phyloP scores from a whole-genome alignment of 2,329 filamentous ascomycete genomes.

The Onygenales sp. region DNA sequence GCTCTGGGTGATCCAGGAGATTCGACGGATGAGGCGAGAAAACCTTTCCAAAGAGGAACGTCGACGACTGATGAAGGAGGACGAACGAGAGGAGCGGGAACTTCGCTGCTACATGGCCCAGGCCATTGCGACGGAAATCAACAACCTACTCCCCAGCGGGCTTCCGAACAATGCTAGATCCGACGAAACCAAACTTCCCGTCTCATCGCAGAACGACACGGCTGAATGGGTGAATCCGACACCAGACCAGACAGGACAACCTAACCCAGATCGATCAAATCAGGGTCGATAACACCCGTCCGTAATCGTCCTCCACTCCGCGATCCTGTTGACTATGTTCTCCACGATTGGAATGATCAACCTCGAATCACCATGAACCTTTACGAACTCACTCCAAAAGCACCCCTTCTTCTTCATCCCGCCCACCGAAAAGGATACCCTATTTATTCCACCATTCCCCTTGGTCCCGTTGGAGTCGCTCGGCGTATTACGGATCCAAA shows the following conservation, averaged over 20 bases:
- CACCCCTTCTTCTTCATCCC: neutral
- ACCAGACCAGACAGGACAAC: slow-evolving; percentile 17
- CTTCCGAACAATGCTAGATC: slow-evolving; percentile 6
- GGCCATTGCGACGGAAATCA: slow-evolving; percentile 37
- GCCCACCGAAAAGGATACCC: neutral
- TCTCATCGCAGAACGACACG: slow-evolving; percentile 25
- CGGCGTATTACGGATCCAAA: neutral
- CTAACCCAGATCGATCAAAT: slow-evolving; percentile 24
- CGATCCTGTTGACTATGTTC: neutral
- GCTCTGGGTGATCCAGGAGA: slow-evolving; percentile 84
- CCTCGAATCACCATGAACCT: neutral
- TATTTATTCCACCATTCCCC: neutral
- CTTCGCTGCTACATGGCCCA: slow-evolving; percentile 36
- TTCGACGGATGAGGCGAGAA: slow-evolving; percentile 70
- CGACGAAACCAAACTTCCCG: slow-evolving; percentile 34
- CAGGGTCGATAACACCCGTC: slow-evolving; percentile 20
- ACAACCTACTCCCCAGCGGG: slow-evolving; percentile 29
- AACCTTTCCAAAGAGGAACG: slow-evolving; percentile 80
- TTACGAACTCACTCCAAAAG: neutral
- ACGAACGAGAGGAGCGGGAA: slow-evolving; percentile 40
- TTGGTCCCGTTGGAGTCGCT: neutral
- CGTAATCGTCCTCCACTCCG: neutral
- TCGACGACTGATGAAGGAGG: slow-evolving; percentile 36
- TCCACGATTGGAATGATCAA: slow-evolving; percentile 1
- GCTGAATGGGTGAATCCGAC: slow-evolving; percentile 23